Base-by-base conservation (phyloP, 345 rosid species). In the Trapa incisa region DNA sequence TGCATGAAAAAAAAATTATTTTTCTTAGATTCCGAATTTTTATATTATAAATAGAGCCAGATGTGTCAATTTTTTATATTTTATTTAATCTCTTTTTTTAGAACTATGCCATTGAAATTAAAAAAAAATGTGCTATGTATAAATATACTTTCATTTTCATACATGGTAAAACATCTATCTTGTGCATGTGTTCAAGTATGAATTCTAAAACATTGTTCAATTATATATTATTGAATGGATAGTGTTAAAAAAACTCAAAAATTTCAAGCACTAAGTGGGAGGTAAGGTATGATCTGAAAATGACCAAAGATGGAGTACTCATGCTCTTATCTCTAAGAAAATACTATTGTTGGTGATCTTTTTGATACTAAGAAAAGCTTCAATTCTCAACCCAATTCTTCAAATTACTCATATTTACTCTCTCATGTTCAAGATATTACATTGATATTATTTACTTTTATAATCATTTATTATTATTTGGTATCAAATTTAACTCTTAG, bases 401-500 rank as follows among this genome's bases (percentile, higher is more conserved):
- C 63, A 14, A 22, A 22, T 22, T 22, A 22, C 29, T 22, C 2
- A 16, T 29, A 12, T 12, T 15, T 35, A 35, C 42, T 15, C 65
- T 2, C 6, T 61, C 65, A 3, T 14, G 13, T 17, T 12, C 10
- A 36, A 50, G 38, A 45, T 15, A 32, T 65, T 6, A 37, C 22
- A 32, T 10, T 14, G 36, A 4, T n/a, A 43, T 45, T 29, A 39
- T 43, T 66, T 66, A 39, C 37, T 66, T 22, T 22, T 22, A 22
- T 15, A 35, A 17, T 16, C 36, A 33, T 14, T 6, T 50, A 22
- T 36, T 42, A 36, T 67, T 47, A 37, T 47, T 0, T 65, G 87
- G 96, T 73, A 65, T 71, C 75, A 88, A 79, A 72, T 84, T 75
- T 76, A 93, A 61, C 71, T 90, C 97, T 77, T 54, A 82, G 94